Evolutionary conservation across 306 rosid genomes (phyloP).

Genomic region (Chamaecrista fasciculata): DNA sequence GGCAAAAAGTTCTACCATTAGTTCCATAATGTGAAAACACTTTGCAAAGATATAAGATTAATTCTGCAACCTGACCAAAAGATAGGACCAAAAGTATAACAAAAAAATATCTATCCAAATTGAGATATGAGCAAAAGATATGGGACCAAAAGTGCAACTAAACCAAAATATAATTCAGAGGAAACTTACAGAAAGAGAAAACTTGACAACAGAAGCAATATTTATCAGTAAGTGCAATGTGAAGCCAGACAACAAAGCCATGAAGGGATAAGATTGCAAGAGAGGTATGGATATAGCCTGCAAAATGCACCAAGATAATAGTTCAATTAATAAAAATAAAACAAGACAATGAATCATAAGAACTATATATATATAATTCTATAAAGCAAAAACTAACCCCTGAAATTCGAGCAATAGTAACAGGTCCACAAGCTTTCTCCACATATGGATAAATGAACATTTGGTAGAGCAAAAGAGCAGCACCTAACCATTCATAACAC

Average conservation of each 20-base stretch:
- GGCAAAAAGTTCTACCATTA: no score
- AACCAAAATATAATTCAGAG: no score
- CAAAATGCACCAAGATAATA: conserved; percentile 9
- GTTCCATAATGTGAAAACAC: no score
- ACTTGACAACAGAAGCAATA: conserved; percentile 47
- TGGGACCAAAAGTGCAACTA: no score
- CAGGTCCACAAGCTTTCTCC: conserved; percentile 53
- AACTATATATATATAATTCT: background rate
- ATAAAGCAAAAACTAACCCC: conserved; percentile 50
- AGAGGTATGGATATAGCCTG: conserved; percentile 67
- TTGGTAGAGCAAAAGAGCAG: conserved; percentile 58
- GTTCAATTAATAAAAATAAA: background rate
- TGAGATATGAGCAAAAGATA: no score
- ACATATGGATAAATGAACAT: conserved; percentile 44
- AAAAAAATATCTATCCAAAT: no score
- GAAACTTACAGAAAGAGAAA: conserved; percentile 60
- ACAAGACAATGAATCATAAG: no score
- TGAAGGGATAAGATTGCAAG: conserved; percentile 57
- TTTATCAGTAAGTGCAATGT: conserved; percentile 39
- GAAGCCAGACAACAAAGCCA: conserved; percentile 52
- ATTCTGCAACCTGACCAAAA: no score
- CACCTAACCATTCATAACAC: conserved; percentile 46
- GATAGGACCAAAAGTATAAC: no score
- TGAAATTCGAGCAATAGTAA: conserved; percentile 38
- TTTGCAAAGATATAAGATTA: no score